Conservation (phyloP, 495 filamentous ascomycete genomes). For the Poronia punctata region DNA sequence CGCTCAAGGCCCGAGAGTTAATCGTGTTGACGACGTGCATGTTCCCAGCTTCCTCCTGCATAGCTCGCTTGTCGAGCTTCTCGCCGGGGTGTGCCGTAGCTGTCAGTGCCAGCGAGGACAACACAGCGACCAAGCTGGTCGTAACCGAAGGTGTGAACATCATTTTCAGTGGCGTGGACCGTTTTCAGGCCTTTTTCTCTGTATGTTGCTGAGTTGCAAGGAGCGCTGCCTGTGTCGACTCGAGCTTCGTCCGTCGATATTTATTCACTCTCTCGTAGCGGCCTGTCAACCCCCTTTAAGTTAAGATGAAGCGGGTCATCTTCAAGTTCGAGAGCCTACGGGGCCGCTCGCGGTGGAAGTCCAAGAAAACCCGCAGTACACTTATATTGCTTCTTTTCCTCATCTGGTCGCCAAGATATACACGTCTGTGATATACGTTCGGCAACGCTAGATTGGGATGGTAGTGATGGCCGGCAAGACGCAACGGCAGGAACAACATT, state of each 20-base stretch:
- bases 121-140: slow-evolving; percentile 14
- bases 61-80: slow-evolving; percentile 16
- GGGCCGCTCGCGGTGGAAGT: too few species aligned
- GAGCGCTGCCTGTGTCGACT: neutral
- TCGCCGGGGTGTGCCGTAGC: slow-evolving; percentile 23
- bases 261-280: neutral
- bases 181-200: too few species aligned
- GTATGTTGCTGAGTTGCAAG: too few species aligned
- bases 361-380: too few species aligned
- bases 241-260: neutral
- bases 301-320: too few species aligned
- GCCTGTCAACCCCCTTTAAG: slow-evolving; percentile 3
- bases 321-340: too few species aligned
- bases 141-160: slow-evolving; percentile 17
- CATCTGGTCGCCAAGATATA: slow-evolving; percentile 7
- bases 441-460: slow-evolving; percentile 6
- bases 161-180: too few species aligned
- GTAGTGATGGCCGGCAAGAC: slow-evolving; percentile 16
- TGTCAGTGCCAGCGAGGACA: slow-evolving; percentile 14
- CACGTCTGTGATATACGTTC: slow-evolving; percentile 6
- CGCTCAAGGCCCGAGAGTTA: slow-evolving; percentile 21
- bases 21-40: slow-evolving; percentile 21
- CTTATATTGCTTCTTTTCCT: slow-evolving; percentile 3
- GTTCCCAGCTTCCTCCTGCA: slow-evolving; percentile 17
- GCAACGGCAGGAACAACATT: slow-evolving; percentile 12